These are phyloP conservation scores for Tricholoma saponaceum DNA, from an alignment of 768 basidiomycete genomes.

Conservation along the genomic window DNA sequence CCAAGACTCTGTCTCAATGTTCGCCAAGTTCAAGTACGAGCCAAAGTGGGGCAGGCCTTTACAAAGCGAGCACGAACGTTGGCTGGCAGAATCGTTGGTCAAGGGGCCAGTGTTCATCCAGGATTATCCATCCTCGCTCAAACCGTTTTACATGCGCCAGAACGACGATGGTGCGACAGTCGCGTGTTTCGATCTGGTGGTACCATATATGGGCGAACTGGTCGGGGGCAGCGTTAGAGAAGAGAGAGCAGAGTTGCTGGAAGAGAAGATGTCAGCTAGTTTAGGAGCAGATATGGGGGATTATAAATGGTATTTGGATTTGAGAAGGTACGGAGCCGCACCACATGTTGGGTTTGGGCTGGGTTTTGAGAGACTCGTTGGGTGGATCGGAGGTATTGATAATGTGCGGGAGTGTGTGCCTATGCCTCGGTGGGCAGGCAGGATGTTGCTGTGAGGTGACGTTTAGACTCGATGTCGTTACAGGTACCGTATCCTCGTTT, in stretches of 20 bases:
- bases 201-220: conserved; percentile 86
- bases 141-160: conserved; percentile 95
- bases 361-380: conserved; percentile 89
- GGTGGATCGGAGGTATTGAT: conserved; percentile 81
- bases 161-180: conserved; percentile 61
- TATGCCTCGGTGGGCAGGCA: conserved; percentile 86
- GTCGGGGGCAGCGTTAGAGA: conserved; percentile 90
- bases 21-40: conserved; percentile 45
- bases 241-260: conserved; percentile 56
- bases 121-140: conserved; percentile 77
- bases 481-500: no score
- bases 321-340: conserved; percentile 80
- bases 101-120: conserved; percentile 86
- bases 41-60: conserved; percentile 70
- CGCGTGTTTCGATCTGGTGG: conserved; percentile 93
- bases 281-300: conserved; percentile 39
- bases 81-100: conserved; percentile 69
- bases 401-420: conserved; percentile 93
- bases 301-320: conserved; percentile 75
- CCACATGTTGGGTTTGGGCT: conserved; percentile 96
- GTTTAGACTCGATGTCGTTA: no score
- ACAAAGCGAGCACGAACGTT: conserved; percentile 91
- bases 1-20: conserved; percentile 19
- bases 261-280: conserved; percentile 39
- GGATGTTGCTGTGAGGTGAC: conserved; percentile 54